These are phyloP conservation scores for Trichoderma lentiforme DNA, from an alignment of 2,329 filamentous ascomycete genomes.

Conservation along the genomic window DNA sequence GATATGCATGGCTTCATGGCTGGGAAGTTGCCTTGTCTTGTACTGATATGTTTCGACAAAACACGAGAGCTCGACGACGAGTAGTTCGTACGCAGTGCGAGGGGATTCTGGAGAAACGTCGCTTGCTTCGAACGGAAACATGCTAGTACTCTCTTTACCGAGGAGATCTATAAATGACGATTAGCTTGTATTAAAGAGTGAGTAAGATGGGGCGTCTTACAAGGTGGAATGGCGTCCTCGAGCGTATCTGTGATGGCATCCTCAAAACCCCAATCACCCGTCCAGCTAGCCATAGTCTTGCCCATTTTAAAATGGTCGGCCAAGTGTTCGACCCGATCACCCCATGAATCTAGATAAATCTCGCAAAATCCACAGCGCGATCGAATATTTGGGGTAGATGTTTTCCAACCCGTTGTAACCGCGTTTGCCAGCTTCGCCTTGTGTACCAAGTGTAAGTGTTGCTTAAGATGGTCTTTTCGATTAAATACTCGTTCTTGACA, in stretches of 20 bases:
- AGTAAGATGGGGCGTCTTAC: not conserved
- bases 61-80: not conserved
- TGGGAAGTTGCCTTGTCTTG: not conserved
- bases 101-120: not conserved
- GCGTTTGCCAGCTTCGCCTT: not conserved
- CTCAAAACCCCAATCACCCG: not conserved
- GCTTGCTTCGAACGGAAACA: not conserved
- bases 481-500: not conserved
- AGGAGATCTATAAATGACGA: not conserved
- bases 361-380: not conserved
- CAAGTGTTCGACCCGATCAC: not conserved
- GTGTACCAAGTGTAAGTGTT: not conserved
- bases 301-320: slow-evolving; percentile 1
- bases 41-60: not conserved
- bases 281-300: not conserved
- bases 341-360: not conserved
- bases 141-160: not conserved
- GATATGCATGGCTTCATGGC: not conserved
- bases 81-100: not conserved
- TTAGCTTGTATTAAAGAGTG: not conserved
- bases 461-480: not conserved
- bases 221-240: not conserved
- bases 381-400: not conserved
- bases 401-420: not conserved
- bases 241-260: not conserved